phyloP scores from a whole-genome alignment of 805 yeast species.

The Myxozyma melibiosi region DNA sequence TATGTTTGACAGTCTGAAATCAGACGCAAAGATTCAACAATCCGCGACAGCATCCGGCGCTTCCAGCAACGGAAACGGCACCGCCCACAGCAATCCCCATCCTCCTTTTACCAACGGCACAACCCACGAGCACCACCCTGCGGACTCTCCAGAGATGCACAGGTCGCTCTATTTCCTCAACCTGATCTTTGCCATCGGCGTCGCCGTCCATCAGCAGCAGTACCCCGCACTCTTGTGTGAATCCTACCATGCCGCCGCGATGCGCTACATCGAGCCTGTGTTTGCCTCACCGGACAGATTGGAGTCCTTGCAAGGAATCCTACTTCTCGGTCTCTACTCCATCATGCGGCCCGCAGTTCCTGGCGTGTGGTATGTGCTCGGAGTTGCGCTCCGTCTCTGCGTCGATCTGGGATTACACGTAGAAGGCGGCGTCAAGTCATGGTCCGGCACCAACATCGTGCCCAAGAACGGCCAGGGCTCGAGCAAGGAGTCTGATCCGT shows the following conservation, averaged over 20 bases:
- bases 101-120: conserved; percentile 1
- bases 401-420: conserved; percentile 84
- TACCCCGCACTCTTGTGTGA: conserved; percentile 68
- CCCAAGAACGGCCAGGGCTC: conserved; percentile 31
- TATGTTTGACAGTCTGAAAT: not conserved
- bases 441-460: conserved; percentile 34
- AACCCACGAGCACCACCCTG: conserved; percentile 11
- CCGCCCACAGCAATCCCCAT: not conserved
- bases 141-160: conserved; percentile 28
- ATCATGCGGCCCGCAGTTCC: conserved; percentile 88
- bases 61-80: not conserved
- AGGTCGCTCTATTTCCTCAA: conserved; percentile 63
- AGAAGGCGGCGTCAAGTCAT: conserved; percentile 48
- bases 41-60: not conserved
- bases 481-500: conserved; percentile 9
- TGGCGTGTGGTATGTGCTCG: conserved; percentile 90
- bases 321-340: conserved; percentile 69
- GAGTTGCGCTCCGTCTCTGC: conserved; percentile 75
- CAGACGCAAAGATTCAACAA: not conserved
- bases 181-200: conserved; percentile 77
- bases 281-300: conserved; percentile 61
- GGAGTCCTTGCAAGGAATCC: conserved; percentile 71
- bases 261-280: conserved; percentile 58
- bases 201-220: conserved; percentile 69
- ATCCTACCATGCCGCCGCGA: conserved; percentile 68